phyloP scores from a whole-genome alignment of 2,329 filamentous ascomycete genomes.

The Fusarium scirpi region DNA sequence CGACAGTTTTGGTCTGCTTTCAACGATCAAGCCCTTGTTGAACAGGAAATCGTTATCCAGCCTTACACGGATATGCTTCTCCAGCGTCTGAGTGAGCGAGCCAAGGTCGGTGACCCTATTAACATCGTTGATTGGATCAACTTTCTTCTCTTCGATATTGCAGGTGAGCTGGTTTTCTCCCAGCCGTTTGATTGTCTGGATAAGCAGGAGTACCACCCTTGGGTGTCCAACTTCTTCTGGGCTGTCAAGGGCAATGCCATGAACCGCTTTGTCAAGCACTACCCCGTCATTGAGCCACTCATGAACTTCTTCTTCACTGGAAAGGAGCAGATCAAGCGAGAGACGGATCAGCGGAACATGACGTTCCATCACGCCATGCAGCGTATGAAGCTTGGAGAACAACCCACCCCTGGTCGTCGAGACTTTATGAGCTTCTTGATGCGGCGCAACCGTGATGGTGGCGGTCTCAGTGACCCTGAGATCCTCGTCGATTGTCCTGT shows the following conservation, averaged over 20 bases:
- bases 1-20: background rate
- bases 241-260: background rate
- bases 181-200: background rate
- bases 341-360: conserved; percentile 3
- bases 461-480: background rate
- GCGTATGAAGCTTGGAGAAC: background rate
- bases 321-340: background rate
- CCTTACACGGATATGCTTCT: background rate
- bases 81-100: background rate
- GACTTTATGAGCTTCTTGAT: conserved; percentile 7
- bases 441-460: background rate
- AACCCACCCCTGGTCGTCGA: background rate
- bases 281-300: background rate
- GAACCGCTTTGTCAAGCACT: background rate
- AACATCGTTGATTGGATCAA: conserved; percentile 2
- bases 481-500: background rate
- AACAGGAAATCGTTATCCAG: background rate
- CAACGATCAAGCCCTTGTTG: background rate
- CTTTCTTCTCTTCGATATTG: background rate
- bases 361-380: background rate
- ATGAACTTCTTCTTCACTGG: background rate
- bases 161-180: background rate
- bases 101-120: background rate
- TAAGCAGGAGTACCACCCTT: background rate
- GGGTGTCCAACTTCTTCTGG: background rate